Conservation (phyloP, 768 basidiomycete genomes). For the Mycena polygramma region DNA sequence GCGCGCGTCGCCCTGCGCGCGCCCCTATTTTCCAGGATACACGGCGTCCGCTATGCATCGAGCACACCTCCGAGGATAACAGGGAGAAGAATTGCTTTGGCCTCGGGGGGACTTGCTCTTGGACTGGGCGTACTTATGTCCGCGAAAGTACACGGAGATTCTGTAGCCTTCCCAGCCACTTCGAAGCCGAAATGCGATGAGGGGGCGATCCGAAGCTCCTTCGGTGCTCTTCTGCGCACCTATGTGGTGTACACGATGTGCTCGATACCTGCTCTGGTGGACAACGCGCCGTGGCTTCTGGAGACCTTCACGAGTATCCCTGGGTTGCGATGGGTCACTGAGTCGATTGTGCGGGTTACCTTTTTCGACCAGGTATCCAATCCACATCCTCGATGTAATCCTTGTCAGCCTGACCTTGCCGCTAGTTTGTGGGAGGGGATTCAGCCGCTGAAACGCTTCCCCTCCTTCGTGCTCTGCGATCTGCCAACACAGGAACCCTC, state of each 20-base stretch:
- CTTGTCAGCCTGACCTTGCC: background rate
- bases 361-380: conserved; percentile 85
- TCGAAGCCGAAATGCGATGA: conserved; percentile 18
- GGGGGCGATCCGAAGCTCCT: conserved; percentile 37
- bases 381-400: background rate
- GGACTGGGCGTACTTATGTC: conserved; percentile 24
- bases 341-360: conserved; percentile 78
- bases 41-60: conserved; percentile 30
- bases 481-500: conserved; percentile 78
- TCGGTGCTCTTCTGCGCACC: conserved; percentile 68
- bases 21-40: background rate
- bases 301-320: conserved; percentile 63
- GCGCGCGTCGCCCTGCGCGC: background rate
- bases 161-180: conserved; percentile 11
- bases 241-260: conserved; percentile 89
- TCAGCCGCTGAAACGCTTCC: conserved; percentile 78
- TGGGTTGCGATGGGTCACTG: conserved; percentile 74
- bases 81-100: conserved; percentile 17
- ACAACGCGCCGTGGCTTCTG: conserved; percentile 78
- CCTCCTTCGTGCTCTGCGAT: conserved; percentile 71
- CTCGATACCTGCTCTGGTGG: conserved; percentile 82
- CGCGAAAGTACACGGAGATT: conserved; percentile 29
- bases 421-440: conserved; percentile 91
- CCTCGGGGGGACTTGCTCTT: conserved; percentile 29
- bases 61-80: background rate